Conservation (phyloP, 2,329 filamentous ascomycete genomes). For the Penicillium sp. region DNA sequence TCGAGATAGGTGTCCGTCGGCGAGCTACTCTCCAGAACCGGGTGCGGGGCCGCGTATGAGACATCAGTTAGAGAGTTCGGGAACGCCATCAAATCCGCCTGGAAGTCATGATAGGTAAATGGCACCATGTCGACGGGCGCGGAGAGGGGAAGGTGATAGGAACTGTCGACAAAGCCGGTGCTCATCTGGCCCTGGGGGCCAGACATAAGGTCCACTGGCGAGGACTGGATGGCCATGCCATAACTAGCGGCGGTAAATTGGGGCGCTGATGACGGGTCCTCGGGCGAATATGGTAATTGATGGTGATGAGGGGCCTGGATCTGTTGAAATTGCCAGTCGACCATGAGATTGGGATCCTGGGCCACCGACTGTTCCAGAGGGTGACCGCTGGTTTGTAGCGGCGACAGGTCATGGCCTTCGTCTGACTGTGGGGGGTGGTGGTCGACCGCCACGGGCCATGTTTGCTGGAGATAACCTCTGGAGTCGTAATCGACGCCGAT, state of each 20-base stretch:
- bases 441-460: slow-evolving; percentile 50
- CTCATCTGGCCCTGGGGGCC: slow-evolving; percentile 67
- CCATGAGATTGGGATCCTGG: slow-evolving; percentile 49
- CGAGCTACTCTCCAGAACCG: slow-evolving; percentile 60
- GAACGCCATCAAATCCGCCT: slow-evolving; percentile 67
- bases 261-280: slow-evolving; percentile 59
- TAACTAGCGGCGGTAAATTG: slow-evolving; percentile 65
- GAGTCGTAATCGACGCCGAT: slow-evolving; percentile 54
- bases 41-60: slow-evolving; percentile 43
- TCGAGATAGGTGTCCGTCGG: slow-evolving; percentile 82
- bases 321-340: slow-evolving; percentile 52
- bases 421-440: slow-evolving; percentile 43
- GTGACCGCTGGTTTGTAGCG: slow-evolving; percentile 50
- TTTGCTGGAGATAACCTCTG: slow-evolving; percentile 49
- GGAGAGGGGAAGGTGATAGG: slow-evolving; percentile 58
- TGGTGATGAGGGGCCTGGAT: slow-evolving; percentile 39
- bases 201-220: slow-evolving; percentile 59
- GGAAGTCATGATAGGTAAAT: slow-evolving; percentile 78
- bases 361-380: slow-evolving; percentile 48
- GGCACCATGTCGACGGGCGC: slow-evolving; percentile 69
- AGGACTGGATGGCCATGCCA: slow-evolving; percentile 48
- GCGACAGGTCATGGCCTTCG: slow-evolving; percentile 45
- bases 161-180: slow-evolving; percentile 64
- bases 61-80: slow-evolving; percentile 55
- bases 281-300: slow-evolving; percentile 47